Conservation (phyloP, 345 rosid species). For the Gossypium rotundifolium region DNA sequence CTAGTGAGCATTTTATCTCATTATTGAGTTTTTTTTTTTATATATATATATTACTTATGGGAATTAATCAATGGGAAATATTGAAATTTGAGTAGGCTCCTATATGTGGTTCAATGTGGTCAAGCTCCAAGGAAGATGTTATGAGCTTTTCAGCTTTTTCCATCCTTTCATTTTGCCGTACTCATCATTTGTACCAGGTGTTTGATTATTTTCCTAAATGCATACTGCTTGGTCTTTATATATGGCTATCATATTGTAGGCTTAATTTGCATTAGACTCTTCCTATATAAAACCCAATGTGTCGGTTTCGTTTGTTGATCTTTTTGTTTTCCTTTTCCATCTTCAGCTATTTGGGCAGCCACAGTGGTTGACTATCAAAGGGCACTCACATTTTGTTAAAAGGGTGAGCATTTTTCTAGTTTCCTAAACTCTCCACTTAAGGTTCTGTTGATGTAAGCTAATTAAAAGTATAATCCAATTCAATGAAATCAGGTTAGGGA, state of each 20-base stretch:
- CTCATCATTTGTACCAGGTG: slow-evolving; percentile 82
- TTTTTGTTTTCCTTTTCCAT: background rate
- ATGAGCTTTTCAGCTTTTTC: slow-evolving; percentile 74
- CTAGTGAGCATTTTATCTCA: slow-evolving; percentile 36
- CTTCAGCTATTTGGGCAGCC: slow-evolving; percentile 75
- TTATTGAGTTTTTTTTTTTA: background rate
- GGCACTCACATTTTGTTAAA: slow-evolving; percentile 62
- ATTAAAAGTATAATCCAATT: background rate
- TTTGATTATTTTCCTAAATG: background rate
- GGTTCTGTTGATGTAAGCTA: background rate
- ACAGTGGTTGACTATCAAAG: slow-evolving; percentile 74
- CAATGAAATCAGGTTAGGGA: slow-evolving; percentile 3
- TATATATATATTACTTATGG: background rate
- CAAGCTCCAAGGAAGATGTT: slow-evolving; percentile 64
- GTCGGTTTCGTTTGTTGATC: background rate
- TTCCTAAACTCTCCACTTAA: background rate
- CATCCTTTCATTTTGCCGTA: slow-evolving; percentile 67
- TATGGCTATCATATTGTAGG: no score
- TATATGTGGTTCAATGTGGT: slow-evolving; percentile 81
- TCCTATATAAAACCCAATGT: no score
- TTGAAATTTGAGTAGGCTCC: slow-evolving; percentile 41
- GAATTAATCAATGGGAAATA: background rate
- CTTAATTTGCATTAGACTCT: no score
- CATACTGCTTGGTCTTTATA: background rate
- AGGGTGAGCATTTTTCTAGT: slow-evolving; percentile 34